Base-by-base conservation (phyloP, 148 eudicot species). In the Talinum fruticosum region DNA sequence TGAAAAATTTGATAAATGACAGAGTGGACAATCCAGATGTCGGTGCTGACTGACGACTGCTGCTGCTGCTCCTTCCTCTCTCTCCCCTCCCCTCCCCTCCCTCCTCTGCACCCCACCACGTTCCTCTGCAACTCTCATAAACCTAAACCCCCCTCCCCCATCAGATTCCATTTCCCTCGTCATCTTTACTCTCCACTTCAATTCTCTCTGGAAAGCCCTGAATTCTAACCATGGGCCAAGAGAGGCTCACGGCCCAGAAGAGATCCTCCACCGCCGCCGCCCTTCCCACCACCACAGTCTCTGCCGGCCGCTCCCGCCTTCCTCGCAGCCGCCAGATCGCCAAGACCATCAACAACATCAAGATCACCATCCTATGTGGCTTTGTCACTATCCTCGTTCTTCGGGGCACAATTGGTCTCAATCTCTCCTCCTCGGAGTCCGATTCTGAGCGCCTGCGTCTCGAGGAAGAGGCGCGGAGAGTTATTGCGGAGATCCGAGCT, bases 341-440 rank as follows among this genome's bases (percentile, higher is more conserved):
- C 8, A 89, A 86, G 65, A 85, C 86, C 8, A 57, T 87, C 81
- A 82, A 81, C 78, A 87, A 87, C 75, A 80, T 85, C 1, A 82
- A 83, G 77, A 80, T 86, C 76, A 87, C 92, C 2, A 74, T 89
- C 72, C 38, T 89, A 2, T 89, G 92, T 37, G 83, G 87, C 16
- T 80, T 89, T 71, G 82, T 89, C 8, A 89, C 92, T 7, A 82
- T 89, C 75, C 79, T 89, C 6, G 92, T 89, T 69, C 81, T 89
- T 34, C 90, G 90, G 12, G 92, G 92, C 51, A 89, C 92, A 14
- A 87, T 89, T 36, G 92, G 92, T 36, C 61, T 89, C 59, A 85
- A 85, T 76, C 88, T 85, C 34, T 69, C 81, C n/a, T 19, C 81
- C 16, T 35, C 76, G 2, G 23, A 53, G 3, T 10, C 77, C 26